Evolutionary conservation across 176 grass and related monocot species (phyloP).

Genomic region (Raddia distichophylla): DNA sequence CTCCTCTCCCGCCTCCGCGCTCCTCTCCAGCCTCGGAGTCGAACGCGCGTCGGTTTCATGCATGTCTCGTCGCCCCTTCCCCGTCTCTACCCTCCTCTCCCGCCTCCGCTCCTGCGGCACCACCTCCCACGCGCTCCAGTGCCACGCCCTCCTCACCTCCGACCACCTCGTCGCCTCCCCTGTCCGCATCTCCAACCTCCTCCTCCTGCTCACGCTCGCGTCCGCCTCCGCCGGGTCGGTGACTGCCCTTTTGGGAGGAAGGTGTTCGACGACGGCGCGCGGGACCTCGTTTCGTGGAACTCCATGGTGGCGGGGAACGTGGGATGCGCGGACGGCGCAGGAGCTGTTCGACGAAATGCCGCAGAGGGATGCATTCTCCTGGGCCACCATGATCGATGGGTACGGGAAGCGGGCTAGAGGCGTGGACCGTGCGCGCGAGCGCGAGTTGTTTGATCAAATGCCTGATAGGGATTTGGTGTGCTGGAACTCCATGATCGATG

Average conservation of each 20-base stretch:
- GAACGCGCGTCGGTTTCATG: not conserved
- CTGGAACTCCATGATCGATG: slow-evolving; percentile 79
- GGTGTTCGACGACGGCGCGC: slow-evolving; percentile 56
- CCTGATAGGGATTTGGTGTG: slow-evolving; percentile 59
- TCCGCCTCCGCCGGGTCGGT: slow-evolving; percentile 33
- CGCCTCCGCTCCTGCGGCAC: slow-evolving; percentile 47
- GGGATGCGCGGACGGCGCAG: slow-evolving; percentile 47
- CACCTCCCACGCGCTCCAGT: slow-evolving; percentile 48
- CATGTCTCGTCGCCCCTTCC: slow-evolving; percentile 35
- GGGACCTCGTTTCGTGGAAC: slow-evolving; percentile 72
- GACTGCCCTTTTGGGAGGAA: slow-evolving; percentile 51
- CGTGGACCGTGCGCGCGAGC: slow-evolving; percentile 48
- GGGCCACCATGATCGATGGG: slow-evolving; percentile 61
- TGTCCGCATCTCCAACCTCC: slow-evolving; percentile 41
- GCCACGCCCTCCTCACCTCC: slow-evolving; percentile 57
- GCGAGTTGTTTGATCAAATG: slow-evolving; percentile 79
- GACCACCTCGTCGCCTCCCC: slow-evolving; percentile 55
- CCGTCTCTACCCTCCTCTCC: slow-evolving; percentile 47
- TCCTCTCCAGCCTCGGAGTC: no score
- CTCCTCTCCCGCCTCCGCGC: no score
- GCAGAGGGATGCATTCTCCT: slow-evolving; percentile 59
- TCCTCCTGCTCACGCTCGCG: slow-evolving; percentile 44
- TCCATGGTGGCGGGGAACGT: slow-evolving; percentile 67
- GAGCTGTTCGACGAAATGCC: slow-evolving; percentile 65
- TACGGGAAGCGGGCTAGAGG: slow-evolving; percentile 58